Conservation (phyloP, 768 basidiomycete species). For the Podaxis mareebaensis region DNA sequence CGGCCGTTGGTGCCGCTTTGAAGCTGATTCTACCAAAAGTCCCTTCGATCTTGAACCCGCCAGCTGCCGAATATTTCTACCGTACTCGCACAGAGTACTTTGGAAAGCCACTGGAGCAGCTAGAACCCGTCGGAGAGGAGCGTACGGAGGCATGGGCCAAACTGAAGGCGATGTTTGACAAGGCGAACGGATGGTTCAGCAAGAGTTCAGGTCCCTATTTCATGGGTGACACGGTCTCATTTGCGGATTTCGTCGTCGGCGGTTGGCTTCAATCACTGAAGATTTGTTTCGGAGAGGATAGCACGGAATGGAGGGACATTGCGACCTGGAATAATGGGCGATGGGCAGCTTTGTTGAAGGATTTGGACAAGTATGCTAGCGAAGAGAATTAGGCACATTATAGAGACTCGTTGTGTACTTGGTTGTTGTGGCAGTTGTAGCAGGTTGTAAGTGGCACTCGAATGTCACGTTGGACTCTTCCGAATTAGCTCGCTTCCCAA, state of each 20-base stretch:
- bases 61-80: constrained; percentile 6
- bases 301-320: constrained; percentile 39
- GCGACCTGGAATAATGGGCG: constrained; percentile 35
- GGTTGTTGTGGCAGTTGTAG: not conserved
- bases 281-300: constrained; percentile 32
- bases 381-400: not conserved
- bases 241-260: constrained; percentile 40
- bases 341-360: constrained; percentile 32
- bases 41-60: constrained; percentile 1
- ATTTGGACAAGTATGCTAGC: constrained; percentile 22
- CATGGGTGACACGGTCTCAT: constrained; percentile 19
- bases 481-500: not conserved
- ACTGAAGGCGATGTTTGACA: constrained; percentile 24
- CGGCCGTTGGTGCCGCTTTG: not conserved
- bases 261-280: constrained; percentile 29
- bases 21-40: not conserved
- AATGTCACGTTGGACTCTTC: too few relatives aligned
- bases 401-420: not conserved
- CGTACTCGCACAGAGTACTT: not conserved
- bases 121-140: not conserved
- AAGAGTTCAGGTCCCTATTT: constrained; percentile 15
- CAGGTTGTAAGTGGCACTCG: not conserved
- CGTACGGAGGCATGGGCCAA: constrained; percentile 17
- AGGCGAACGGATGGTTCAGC: constrained; percentile 17
- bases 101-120: constrained; percentile 9